These are phyloP conservation scores for Eugenia klotzschiana DNA, from an alignment of 441 rosid species.

Conservation along the genomic window DNA sequence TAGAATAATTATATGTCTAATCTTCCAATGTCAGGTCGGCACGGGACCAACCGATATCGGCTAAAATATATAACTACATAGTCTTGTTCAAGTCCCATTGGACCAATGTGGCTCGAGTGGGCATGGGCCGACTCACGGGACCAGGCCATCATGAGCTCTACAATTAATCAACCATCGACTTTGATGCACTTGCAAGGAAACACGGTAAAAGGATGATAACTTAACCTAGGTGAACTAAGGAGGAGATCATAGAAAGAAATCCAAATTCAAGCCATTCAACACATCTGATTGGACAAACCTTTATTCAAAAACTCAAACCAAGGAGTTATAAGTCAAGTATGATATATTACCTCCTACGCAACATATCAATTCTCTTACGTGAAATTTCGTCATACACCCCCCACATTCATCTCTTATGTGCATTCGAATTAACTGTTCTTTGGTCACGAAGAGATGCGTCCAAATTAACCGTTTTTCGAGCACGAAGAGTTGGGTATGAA, in stretches of 20 bases:
- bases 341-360: background rate
- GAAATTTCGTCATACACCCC: background rate
- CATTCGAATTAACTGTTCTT: too few species aligned
- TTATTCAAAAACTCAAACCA: background rate
- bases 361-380: background rate
- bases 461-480: too few species aligned
- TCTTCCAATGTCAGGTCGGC: background rate
- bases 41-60: background rate
- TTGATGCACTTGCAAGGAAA: background rate
- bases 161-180: background rate
- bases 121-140: background rate
- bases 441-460: too few species aligned
- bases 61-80: background rate
- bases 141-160: background rate
- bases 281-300: background rate
- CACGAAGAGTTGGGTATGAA: too few species aligned
- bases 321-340: background rate
- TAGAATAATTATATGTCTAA: background rate
- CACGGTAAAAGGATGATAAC: background rate
- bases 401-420: too few species aligned
- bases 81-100: background rate
- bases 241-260: background rate
- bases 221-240: background rate
- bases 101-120: background rate
- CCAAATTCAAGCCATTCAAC: background rate